Percentiles rank a stretch among this genome's conserved stretches.
phyloP scores from a whole-genome alignment of 1,284 basidiomycete species.

The Taiwanofungus camphoratus region DNA sequence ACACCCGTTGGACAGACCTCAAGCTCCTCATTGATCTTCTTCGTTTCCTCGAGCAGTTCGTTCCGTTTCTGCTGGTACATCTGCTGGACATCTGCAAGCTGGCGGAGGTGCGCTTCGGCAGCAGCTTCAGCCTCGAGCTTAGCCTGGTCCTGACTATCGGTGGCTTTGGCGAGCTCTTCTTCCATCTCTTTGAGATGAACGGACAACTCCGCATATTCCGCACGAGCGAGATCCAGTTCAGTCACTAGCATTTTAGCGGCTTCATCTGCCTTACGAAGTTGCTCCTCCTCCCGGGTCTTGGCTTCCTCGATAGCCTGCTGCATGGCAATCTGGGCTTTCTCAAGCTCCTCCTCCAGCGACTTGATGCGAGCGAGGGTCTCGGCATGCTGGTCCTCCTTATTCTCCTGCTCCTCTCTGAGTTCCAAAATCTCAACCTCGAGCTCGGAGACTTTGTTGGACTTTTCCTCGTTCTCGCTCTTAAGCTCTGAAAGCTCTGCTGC shows the following conservation, averaged over 20 bases:
- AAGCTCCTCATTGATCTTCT: constrained; percentile 52
- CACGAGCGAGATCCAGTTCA: constrained; percentile 38
- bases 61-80: constrained; percentile 42
- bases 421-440: constrained; percentile 78
- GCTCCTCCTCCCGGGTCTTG: constrained; percentile 43
- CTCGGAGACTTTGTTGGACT: constrained; percentile 67
- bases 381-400: constrained; percentile 51
- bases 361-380: constrained; percentile 43
- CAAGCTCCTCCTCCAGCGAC: constrained; percentile 46
- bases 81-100: constrained; percentile 45
- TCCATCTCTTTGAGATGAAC: constrained; percentile 43
- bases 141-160: constrained; percentile 42
- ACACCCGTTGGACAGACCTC: constrained; percentile 38
- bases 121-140: constrained; percentile 38
- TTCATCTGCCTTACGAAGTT: constrained; percentile 36
- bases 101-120: constrained; percentile 39
- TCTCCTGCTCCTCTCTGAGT: constrained; percentile 65
- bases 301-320: constrained; percentile 48
- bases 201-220: constrained; percentile 41
- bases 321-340: constrained; percentile 40
- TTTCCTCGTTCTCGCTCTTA: constrained; percentile 68
- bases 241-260: constrained; percentile 40
- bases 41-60: constrained; percentile 55
- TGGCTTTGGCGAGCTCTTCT: constrained; percentile 38
- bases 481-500: constrained; percentile 50